Conservation (phyloP, 2,329 filamentous ascomycete species). For the Xylaria sp. region DNA sequence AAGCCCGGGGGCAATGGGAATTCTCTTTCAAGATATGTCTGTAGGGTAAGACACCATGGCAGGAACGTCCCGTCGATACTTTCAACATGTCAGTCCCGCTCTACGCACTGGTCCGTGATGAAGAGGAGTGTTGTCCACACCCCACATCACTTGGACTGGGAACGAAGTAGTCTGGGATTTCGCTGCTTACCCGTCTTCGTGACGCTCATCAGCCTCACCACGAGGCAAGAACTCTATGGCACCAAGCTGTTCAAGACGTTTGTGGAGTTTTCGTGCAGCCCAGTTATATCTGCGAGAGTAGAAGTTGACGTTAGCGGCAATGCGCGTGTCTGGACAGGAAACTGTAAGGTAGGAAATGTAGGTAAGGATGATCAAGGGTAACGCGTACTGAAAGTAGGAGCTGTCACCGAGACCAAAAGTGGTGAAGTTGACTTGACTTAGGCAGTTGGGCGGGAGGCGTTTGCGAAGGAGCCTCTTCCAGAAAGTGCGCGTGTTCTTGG, state of each 20-base stretch:
- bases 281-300: slow-evolving; percentile 79
- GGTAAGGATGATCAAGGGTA: background rate
- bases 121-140: background rate
- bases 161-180: slow-evolving; percentile 8
- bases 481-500: slow-evolving; percentile 81
- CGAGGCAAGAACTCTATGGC: slow-evolving; percentile 79
- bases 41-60: slow-evolving; percentile 78
- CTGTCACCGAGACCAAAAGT: slow-evolving; percentile 94
- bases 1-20: slow-evolving; percentile 76
- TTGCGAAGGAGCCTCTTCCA: slow-evolving; percentile 88
- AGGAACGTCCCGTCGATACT: slow-evolving; percentile 83
- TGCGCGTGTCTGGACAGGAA: background rate
- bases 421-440: slow-evolving; percentile 77
- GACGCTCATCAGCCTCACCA: slow-evolving; percentile 93
- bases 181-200: slow-evolving; percentile 77
- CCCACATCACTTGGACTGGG: background rate
- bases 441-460: slow-evolving; percentile 76
- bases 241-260: slow-evolving; percentile 84
- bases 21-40: slow-evolving; percentile 70
- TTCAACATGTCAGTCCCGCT: slow-evolving; percentile 23
- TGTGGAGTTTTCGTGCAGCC: slow-evolving; percentile 88
- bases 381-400: slow-evolving; percentile 84
- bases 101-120: slow-evolving; percentile 5
- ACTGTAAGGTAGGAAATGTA: background rate
- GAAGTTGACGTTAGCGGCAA: slow-evolving; percentile 11